These are phyloP conservation scores for Lachancea mirantina DNA, from an alignment of 805 yeast genomes.

Conservation along the genomic window DNA sequence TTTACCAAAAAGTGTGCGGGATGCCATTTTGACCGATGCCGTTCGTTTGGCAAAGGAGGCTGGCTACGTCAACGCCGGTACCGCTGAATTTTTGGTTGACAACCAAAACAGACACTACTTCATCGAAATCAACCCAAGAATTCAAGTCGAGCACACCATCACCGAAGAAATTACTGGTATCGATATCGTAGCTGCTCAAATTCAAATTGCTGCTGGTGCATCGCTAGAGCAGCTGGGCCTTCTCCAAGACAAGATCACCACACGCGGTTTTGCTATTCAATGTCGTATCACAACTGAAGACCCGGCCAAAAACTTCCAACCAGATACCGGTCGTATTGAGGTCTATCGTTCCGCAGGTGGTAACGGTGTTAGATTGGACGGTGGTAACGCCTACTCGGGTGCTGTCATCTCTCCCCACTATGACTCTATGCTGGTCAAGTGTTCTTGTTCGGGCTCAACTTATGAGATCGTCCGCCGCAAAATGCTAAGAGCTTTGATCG, in stretches of 20 bases:
- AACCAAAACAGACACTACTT: conserved; percentile 90
- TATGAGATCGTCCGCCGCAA: conserved; percentile 95
- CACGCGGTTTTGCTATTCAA: conserved; percentile 97
- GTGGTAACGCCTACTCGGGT: conserved; percentile 98
- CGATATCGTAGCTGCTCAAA: conserved; percentile 96
- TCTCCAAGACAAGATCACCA: conserved; percentile 87
- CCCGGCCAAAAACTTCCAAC: conserved; percentile 93
- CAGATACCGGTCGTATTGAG: conserved; percentile 97
- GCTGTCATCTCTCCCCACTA: conserved; percentile 94
- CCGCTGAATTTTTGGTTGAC: conserved; percentile 96
- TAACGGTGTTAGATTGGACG: conserved; percentile 97
- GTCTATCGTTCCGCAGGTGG: conserved; percentile 99
- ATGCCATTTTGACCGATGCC: conserved; percentile 90
- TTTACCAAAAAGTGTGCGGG: conserved; percentile 73
- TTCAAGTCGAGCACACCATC: conserved; percentile 97
- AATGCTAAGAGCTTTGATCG: conserved; percentile 94
- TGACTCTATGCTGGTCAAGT: conserved; percentile 96
- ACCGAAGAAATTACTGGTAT: conserved; percentile 98
- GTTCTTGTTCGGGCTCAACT: conserved; percentile 95
- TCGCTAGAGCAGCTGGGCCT: conserved; percentile 84
- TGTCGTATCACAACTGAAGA: conserved; percentile 99
- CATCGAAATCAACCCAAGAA: conserved; percentile 97
- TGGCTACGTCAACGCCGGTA: conserved; percentile 94
- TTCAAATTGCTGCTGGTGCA: conserved; percentile 98
- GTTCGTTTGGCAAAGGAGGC: conserved; percentile 85